Base-by-base conservation (phyloP, 306 rosid species). In the Dryas alaskensis region DNA sequence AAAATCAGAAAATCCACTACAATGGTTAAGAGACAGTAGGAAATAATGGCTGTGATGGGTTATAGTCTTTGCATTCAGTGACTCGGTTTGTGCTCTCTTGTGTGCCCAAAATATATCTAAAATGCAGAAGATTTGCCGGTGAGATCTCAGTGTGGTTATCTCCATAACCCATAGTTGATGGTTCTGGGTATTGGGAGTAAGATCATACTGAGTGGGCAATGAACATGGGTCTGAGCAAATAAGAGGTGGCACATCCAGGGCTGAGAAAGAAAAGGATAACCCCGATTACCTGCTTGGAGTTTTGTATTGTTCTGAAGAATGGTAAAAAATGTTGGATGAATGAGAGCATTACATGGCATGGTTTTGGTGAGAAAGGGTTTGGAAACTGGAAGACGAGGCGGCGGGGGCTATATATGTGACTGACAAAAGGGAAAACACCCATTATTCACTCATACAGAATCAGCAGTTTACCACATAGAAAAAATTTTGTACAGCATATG, bases 1-100 rank as follows among this genome's bases (percentile, higher is more conserved):
- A 92, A 86, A 95, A 88, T 80, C 99, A 92, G 87, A 95, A 92
- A 84, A 81, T 90, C 73, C 98, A 92, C 75, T 92, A 83, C 80
- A 92, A 86, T 68, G 97, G 99, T 95, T 95, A 86, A 73, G 79
- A 73, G 76, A 82, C 74, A 14, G 65, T 71, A 69, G 83, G 78
- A 81, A 76, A 58, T 75, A 70, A 71, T 82, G 82, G 86, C 86
- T 78, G 83, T 92, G 88, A 88, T 86, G 98, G 99, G 99, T 89
- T 91, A 87, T 86, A 79, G 78, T 88, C 92, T 82, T 90, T 84
- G 97, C 91, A 85, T 80, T 87, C 97, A 78, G 92, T 89, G 75
- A 88, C 88, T 81, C 84, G 85, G 89, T 84, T 81, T 91, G 91
- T 95, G 96, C 95, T 86, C 84, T 88, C 86, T 78, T 82, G 80